Percentiles rank a stretch among this genome's conserved stretches.
Evolutionary conservation across 257 asterid genomes (phyloP).

Genomic region (Verbena officinalis): DNA sequence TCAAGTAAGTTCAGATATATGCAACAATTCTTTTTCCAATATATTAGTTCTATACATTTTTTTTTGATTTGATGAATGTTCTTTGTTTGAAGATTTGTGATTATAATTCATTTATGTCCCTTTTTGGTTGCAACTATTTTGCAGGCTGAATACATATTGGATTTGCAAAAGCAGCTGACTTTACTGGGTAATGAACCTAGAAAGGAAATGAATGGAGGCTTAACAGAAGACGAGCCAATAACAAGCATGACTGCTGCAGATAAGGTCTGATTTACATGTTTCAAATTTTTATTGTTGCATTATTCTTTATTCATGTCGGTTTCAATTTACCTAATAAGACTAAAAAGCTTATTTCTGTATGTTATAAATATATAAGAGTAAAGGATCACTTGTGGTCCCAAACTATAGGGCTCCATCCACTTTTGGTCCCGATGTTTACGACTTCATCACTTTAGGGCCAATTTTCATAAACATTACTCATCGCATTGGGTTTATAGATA

Average conservation of each 20-base stretch:
- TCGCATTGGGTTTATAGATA: too few relatives aligned
- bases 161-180: slow-evolving; percentile 90
- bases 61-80: neutral
- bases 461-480: too few relatives aligned
- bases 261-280: slow-evolving; percentile 51
- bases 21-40: too few relatives aligned
- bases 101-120: slow-evolving; percentile 1
- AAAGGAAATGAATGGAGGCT: slow-evolving; percentile 64
- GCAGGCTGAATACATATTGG: slow-evolving; percentile 93
- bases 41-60: too few relatives aligned
- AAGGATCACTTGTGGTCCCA: too few relatives aligned
- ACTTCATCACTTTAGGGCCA: too few relatives aligned
- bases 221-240: slow-evolving; percentile 71
- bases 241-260: slow-evolving; percentile 71
- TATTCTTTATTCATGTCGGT: neutral
- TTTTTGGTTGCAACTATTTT: slow-evolving; percentile 12
- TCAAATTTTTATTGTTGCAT: neutral
- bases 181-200: slow-evolving; percentile 74
- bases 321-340: neutral
- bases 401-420: too few relatives aligned
- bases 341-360: too few relatives aligned
- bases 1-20: slow-evolving; percentile 63
- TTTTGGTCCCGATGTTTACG: too few relatives aligned
- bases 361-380: too few relatives aligned
- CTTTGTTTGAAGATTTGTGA: slow-evolving; percentile 8